Conservation (phyloP, 139 green algal genomes). For the Mesotaenium endlicherianum region DNA sequence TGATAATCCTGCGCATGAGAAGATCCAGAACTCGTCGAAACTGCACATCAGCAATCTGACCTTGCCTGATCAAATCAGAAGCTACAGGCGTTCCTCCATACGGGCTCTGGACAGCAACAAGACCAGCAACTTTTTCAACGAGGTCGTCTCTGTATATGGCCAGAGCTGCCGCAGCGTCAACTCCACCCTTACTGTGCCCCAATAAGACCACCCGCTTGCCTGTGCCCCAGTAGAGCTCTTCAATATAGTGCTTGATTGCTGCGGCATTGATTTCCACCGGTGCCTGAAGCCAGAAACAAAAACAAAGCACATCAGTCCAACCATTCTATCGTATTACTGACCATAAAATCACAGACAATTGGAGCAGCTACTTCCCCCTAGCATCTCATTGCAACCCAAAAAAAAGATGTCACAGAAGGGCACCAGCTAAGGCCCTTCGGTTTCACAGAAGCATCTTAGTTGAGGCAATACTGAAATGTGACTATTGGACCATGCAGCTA, state of each 20-base stretch:
- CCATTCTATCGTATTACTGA: too few relatives aligned
- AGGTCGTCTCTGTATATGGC: conserved; percentile 22
- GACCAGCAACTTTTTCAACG: conserved; percentile 14
- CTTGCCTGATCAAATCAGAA: conserved; percentile 35
- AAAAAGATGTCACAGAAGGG: neutral
- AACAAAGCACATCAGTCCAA: too few relatives aligned
- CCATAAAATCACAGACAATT: too few relatives aligned
- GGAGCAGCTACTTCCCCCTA: too few relatives aligned
- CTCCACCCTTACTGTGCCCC: conserved; percentile 52
- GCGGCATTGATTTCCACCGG: conserved; percentile 38
- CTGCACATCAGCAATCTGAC: conserved; percentile 4
- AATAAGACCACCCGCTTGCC: conserved; percentile 45
- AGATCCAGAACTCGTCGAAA: conserved; percentile 5
- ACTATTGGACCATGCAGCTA: neutral
- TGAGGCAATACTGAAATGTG: neutral
- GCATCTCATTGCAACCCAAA: neutral
- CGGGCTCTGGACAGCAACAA: conserved; percentile 47
- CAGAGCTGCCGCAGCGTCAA: conserved; percentile 48
- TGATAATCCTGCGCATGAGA: conserved; percentile 8
- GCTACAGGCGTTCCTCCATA: conserved; percentile 47
- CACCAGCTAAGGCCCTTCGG: neutral
- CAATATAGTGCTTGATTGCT: conserved; percentile 37
- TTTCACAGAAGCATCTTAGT: neutral
- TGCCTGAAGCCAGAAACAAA: neutral
- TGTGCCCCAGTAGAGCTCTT: conserved; percentile 44